phyloP scores from a whole-genome alignment of 2,329 filamentous ascomycete species.

The Aureobasidium sp. region DNA sequence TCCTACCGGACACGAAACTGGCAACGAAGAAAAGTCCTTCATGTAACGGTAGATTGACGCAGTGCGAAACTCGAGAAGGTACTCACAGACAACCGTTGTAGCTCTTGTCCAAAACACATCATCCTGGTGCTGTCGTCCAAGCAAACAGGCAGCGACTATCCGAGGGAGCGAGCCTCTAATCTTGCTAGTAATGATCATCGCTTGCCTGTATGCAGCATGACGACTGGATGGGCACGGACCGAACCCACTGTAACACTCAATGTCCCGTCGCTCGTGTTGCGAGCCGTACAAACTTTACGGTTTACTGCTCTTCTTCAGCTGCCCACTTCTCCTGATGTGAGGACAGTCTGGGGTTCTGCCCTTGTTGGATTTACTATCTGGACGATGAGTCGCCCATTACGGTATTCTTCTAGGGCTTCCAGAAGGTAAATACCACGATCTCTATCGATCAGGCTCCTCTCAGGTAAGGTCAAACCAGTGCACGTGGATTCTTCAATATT shows the following conservation, averaged over 20 bases:
- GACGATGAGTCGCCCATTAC: not conserved
- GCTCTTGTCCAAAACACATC: not conserved
- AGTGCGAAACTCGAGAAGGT: not conserved
- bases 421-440: not conserved
- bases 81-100: not conserved
- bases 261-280: not conserved
- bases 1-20: not conserved
- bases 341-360: not conserved
- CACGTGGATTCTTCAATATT: not conserved
- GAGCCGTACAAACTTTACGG: not conserved
- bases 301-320: not conserved
- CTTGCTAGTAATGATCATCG: not conserved
- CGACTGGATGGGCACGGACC: constrained; percentile 3
- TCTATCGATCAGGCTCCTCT: not conserved
- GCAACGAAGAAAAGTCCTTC: not conserved
- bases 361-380: not conserved
- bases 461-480: not conserved
- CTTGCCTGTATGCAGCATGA: not conserved
- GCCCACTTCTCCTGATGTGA: constrained; percentile 1
- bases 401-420: constrained; percentile 7
- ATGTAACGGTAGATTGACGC: constrained; percentile 1
- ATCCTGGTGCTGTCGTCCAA: no score
- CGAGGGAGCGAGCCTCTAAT: not conserved
- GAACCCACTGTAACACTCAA: not conserved
- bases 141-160: not conserved